Base-by-base conservation (phyloP, 73 alveolate genomes). In the Paraurostyla sp. region DNA sequence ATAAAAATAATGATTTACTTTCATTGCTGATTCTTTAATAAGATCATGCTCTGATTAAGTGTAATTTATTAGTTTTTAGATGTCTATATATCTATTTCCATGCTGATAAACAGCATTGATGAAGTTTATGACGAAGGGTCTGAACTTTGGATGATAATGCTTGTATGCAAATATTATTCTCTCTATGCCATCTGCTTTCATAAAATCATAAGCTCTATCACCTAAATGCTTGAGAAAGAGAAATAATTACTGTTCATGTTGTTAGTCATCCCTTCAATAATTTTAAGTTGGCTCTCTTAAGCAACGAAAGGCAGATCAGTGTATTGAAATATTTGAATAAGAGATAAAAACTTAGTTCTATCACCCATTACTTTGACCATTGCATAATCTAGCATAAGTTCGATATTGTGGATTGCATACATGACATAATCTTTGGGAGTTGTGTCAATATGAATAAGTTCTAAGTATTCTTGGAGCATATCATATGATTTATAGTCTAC, bases 161-260 rank as follows among this genome's bases (percentile, higher is more conserved):
- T 56, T 56, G 68, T 76, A 87, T 2, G 83, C 76, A 76, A 87
- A 87, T 6, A 87, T 76, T 27, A 73, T 42, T 42, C 78, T 87
- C 33, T 87, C 93, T 1, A 87, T 87, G 13, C 86, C 81, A 30
- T 87, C 93, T 16, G 89, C 89, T 41, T 73, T 52, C 36, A 87
- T 7, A 20, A 71, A 62, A 75, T 87, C 93, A 87, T 87, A 87
- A 0, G 93, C 93, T 75, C 93, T 73, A 4, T 87, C 93, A 32
- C 58, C 86, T 73, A 48, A 9, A 4, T 23, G 0, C 1, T 43
- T 49, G 3, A 22, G 51, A 35, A 62, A 15, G 6, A 62, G 30
- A 45, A 33, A 43, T n/a, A 6, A 1, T 73, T 73, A 73, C 86
- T 73, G 23, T 73, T 87, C 93, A 87, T 87, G 0, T 80, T 30